Base-by-base conservation (phyloP, 1,284 basidiomycete genomes). In the Boletus sp. region DNA sequence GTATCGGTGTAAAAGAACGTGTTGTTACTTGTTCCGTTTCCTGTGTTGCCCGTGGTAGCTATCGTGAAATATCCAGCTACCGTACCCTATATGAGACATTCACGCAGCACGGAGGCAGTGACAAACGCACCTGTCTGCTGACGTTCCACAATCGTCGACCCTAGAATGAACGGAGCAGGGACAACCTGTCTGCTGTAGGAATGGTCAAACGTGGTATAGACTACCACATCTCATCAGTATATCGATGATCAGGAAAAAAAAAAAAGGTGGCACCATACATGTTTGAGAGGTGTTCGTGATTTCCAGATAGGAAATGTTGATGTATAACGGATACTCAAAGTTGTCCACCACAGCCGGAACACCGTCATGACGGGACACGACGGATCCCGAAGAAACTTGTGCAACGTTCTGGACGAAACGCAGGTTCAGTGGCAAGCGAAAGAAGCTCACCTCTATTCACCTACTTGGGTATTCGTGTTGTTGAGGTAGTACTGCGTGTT, bases 11-110 rank as follows among this genome's bases (percentile, higher is more conserved):
- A 90, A 37, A 62, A 67, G 65, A 88, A 81, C 8, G 74, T 76
- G 62, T 88, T 88, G 63, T 76, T 78, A 62, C 71, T 86, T 2
- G 81, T 84, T 33, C 84, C 85, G 51, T 84, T 85, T 0, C 81
- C 84, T 17, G 51, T 5, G 20, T 50, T 59, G 23, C 79, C 77
- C 1, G 67, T 66, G 6, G 73, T 51, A 0, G 73, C 60, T 0
- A 72, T 52, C 12, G 68, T 67, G 67, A 81, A 81, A 65, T 78
- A 78, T 12, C 80, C 83, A 52, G 66, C 82, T 83, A 50, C 13
- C 34, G n/a, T 13, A 38, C 23, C 27, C 16, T 14, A 19, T 19
- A 23, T 48, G 23, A 50, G 47, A 42, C n/a, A 12, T 34, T 42
- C 19, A 2, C 10, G 4, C 16, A 8, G 8, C n/a, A 19, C 23